Evolutionary conservation across 1,284 basidiomycete species (phyloP), one percentile per base, ranked within the genome.

Genomic region (Leccinum insolens): DNA sequence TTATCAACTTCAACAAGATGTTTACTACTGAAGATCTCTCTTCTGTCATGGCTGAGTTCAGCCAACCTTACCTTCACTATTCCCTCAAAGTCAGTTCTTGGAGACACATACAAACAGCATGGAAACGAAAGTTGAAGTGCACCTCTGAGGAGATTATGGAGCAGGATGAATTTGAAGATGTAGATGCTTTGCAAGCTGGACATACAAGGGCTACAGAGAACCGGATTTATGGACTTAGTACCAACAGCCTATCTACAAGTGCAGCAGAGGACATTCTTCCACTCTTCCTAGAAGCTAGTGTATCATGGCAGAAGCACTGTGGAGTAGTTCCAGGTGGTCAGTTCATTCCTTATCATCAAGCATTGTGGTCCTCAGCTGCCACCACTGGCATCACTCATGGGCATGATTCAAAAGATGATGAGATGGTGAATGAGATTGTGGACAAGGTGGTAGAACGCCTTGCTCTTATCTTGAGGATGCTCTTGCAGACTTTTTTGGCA

Each of bases 141-240:
- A 20, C 20, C 25, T 0, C 0, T 34, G 52, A 63, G 2, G 39
- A 62, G 3, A 2, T 66, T 3, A 17, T 17, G 2, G 52, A 66
- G 3, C 1, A 4, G 4, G 39, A 59, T 17, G 7, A 1, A 1
- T 3, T 5, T 11, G 39, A 63, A 1, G 28, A 57, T 15, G 15
- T 59, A 7, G 61, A 66, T 3, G 39, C 55, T 3, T 15, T 66
- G 7, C 65, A 66, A 15, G 65, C 61, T 7, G 55, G 61, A 5
- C 65, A 66, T 14, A 22, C 61, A 3, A 20, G 39, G 7, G 46
- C 20, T 7, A 57, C 55, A 28, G 55, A 57, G 7, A 57, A 28
- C 12, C 12, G 25, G 55, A 25, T 57, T 4, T 57, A 57, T 28
- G 55, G 55, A 6, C 20, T 57, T 17, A 57, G 25, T 14, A 28